Evolutionary conservation across 345 rosid species (phyloP).

Genomic region (Eucalyptus brandiana): DNA sequence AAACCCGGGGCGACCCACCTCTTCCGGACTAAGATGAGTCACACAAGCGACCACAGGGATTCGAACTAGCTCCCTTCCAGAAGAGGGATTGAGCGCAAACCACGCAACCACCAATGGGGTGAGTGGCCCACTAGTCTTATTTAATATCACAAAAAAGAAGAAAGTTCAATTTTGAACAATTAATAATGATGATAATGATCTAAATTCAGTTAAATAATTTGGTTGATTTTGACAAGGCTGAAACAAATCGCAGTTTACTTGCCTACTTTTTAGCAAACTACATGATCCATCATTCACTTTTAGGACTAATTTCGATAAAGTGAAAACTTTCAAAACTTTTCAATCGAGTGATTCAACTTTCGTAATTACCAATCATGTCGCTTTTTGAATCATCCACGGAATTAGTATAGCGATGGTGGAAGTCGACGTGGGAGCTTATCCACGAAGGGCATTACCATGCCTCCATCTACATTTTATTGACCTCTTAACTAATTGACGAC

Average conservation of each 20-base stretch:
- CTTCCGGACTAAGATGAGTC: fast-evolving
- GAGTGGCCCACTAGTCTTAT: neutral
- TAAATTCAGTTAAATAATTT: neutral
- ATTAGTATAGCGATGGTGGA: neutral
- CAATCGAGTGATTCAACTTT: neutral
- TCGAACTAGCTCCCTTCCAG: fast-evolving
- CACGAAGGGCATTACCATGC: neutral
- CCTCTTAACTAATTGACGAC: neutral
- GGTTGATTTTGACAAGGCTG: neutral
- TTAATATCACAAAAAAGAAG: neutral
- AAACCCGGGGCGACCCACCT: fast-evolving
- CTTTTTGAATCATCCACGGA: neutral
- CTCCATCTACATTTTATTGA: neutral
- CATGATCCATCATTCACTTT: neutral
- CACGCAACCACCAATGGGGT: fast-evolving
- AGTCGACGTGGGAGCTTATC: neutral
- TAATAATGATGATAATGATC: neutral
- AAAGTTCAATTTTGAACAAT: neutral
- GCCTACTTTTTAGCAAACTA: neutral
- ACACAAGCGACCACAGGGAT: fast-evolving
- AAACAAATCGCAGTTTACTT: neutral
- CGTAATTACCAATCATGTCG: neutral
- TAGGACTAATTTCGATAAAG: neutral
- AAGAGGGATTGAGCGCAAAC: no score
- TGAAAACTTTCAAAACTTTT: neutral